Evolutionary conservation across 495 filamentous ascomycete genomes (phyloP), one percentile per base, ranked within the genome.

Genomic region (Penicillium bovifimosum): DNA sequence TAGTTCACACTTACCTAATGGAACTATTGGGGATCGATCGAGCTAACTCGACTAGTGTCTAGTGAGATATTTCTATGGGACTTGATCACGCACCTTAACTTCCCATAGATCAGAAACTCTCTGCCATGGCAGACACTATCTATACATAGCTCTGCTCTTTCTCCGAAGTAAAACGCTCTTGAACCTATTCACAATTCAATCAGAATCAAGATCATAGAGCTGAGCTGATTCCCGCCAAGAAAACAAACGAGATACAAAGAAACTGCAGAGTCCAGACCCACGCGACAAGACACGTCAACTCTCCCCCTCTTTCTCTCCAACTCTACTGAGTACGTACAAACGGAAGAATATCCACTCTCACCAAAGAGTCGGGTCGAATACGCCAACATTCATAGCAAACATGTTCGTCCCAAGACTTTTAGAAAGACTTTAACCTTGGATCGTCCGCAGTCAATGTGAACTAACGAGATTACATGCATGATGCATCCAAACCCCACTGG

Each of bases 131-230:
- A n/a, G n/a, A n/a, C n/a, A n/a, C n/a, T 14, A 14, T 35, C 14
- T 14, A 33, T 2, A 35, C 33, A 11, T 33, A 2, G 10, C 10
- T n/a, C 33, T 36, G 29, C 20, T 24, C 4, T 36, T 47, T 47
- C 45, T 47, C 45, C 45, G 45, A 36, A 35, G 9, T 20, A 27
- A 47, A 47, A 47, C 45, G 45, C 45, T 47, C n/a, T 24, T 18
- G 16, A 18, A 41, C 2, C 10, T 44, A 27, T 14, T 24, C n/a
- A n/a, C n/a, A n/a, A n/a, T n/a, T n/a, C 20, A 24, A 2, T 4
- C 20, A 24, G 20, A 31, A 6, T 18, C 27, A 29, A 16, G 6
- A 10, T 31, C 14, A 17, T 42, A 14, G 16, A 5, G 5, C 18
- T 26, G 5, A 13, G 29, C 27, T 26, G 5, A 13, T 29, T n/a